Percentiles rank a stretch among this genome's conserved stretches.
Conservation (phyloP, 2,329 filamentous ascomycete species). For the Magnaporthiopsis incrustans region DNA sequence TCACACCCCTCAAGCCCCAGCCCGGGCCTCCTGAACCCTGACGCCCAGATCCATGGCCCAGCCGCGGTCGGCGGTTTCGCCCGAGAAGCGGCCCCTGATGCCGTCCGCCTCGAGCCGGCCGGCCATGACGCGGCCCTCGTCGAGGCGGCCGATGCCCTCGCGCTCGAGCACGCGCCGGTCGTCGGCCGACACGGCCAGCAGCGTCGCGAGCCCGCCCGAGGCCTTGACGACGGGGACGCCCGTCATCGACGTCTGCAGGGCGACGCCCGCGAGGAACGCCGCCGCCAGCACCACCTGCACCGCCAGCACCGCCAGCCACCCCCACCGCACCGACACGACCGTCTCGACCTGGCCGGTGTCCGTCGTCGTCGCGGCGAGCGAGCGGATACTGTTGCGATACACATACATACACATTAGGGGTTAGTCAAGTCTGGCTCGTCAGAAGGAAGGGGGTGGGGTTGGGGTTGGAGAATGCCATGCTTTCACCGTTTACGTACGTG, state of each 20-base stretch:
- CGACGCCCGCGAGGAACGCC: constrained; percentile 17
- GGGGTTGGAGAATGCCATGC: neutral
- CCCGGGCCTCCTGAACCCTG: neutral
- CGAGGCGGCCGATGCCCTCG: constrained; percentile 5
- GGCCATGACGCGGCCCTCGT: constrained; percentile 9
- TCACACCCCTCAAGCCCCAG: neutral
- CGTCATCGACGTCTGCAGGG: constrained; percentile 17
- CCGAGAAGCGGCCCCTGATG: constrained; percentile 2
- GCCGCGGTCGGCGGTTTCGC: constrained; percentile 8
- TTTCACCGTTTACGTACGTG: constrained; percentile 11
- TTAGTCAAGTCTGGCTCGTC: neutral
- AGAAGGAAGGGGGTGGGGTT: constrained; percentile 1
- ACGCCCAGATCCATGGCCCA: constrained; percentile 12
- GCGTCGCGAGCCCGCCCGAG: constrained; percentile 15
- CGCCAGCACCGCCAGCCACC: constrained; percentile 18
- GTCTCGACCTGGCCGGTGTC: constrained; percentile 12
- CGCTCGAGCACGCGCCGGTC: constrained; percentile 14
- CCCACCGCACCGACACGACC: constrained; percentile 18
- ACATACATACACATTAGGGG: neutral
- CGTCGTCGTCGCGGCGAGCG: constrained; percentile 10
- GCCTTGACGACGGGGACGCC: constrained; percentile 18
- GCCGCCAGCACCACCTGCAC: constrained; percentile 15
- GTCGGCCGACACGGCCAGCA: constrained; percentile 18
- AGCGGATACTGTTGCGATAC: constrained; percentile 5
- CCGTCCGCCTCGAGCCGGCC: neutral